Evolutionary conservation across 139 green algal species (phyloP).

Genomic region (Haematococcus lacustris): DNA sequence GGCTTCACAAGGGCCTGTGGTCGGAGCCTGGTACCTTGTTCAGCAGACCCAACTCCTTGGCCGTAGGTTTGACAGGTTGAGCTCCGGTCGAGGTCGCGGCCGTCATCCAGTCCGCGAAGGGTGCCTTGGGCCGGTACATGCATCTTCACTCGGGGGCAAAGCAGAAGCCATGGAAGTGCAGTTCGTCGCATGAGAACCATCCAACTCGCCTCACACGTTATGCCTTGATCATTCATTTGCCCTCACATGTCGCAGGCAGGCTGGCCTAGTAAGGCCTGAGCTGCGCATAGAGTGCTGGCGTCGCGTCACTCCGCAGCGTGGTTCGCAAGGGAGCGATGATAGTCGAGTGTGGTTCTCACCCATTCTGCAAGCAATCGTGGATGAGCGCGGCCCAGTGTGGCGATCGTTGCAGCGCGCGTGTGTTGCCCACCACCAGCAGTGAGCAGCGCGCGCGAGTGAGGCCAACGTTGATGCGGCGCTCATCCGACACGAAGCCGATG

Average conservation of each 20-base stretch:
- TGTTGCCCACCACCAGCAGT: constrained; percentile 76
- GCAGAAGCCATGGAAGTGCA: not conserved
- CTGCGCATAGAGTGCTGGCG: not conserved
- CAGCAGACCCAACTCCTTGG: not conserved
- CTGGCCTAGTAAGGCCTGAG: not conserved
- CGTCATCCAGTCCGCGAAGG: constrained; percentile 30
- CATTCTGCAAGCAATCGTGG: constrained; percentile 5
- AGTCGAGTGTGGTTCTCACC: not conserved
- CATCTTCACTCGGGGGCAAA: not conserved
- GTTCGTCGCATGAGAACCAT: not conserved
- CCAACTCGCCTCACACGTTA: too few relatives aligned
- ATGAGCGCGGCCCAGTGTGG: constrained; percentile 32
- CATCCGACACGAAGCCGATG: constrained; percentile 83
- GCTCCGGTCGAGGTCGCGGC: constrained; percentile 6
- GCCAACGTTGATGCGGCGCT: constrained; percentile 86
- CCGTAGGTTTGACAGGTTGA: not conserved
- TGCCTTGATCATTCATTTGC: not conserved
- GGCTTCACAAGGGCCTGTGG: too few relatives aligned
- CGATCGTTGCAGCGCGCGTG: constrained; percentile 38
- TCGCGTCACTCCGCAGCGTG: not conserved
- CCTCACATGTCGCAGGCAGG: not conserved
- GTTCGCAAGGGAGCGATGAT: not conserved
- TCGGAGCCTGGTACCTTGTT: not conserved
- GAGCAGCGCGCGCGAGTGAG: constrained; percentile 73
- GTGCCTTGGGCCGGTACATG: constrained; percentile 13